Evolutionary conservation across 2,329 filamentous ascomycete genomes (phyloP), one percentile per base, ranked within the genome.

Genomic region (Cladosporium sp.): DNA sequence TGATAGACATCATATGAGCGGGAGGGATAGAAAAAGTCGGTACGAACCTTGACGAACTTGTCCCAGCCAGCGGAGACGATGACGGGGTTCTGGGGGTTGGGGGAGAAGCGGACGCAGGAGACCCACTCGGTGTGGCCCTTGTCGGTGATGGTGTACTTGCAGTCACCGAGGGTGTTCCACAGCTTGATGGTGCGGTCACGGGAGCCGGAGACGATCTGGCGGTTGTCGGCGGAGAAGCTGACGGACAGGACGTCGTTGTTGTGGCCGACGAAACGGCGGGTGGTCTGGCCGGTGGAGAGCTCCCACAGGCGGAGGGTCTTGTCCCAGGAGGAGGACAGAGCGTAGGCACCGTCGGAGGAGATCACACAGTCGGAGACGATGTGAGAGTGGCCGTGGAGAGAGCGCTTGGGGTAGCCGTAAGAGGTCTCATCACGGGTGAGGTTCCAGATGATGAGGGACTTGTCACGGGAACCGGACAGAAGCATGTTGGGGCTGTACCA

Each of bases 81-180:
- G 75, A 99, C 93, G 65, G 93, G 92, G 86, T 97, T 99, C 83
- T 97, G 92, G 71, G 93, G 93, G 85, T 99, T 99, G 73, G 93
- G 93, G 79, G 88, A 95, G 88, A 99, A 99, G 77, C 93, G 88
- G 66, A 99, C 93, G 82, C 92, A 97, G 59, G 92, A 96, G 67
- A 96, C 93, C 93, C 93, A 99, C 79, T 99, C 93, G 77, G 89
- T 89, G 84, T 99, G 93, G 74, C 93, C 93, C 88, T 99, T 99
- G 75, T 99, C 93, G 78, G 89, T 95, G 83, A 99, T 97, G 81
- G 92, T 99, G 86, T 85, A 99, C 84, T 99, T 99, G 91, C 93
- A 99, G 85, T 99, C 93, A 79, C 93, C 93, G 64, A 99, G 89
- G 68, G 93, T 99, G 84, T 99, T 99, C 93, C 93, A 99, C 70